Base-by-base conservation (phyloP, 352 stramenopile species). In the Phytopythium oedochilum region DNA sequence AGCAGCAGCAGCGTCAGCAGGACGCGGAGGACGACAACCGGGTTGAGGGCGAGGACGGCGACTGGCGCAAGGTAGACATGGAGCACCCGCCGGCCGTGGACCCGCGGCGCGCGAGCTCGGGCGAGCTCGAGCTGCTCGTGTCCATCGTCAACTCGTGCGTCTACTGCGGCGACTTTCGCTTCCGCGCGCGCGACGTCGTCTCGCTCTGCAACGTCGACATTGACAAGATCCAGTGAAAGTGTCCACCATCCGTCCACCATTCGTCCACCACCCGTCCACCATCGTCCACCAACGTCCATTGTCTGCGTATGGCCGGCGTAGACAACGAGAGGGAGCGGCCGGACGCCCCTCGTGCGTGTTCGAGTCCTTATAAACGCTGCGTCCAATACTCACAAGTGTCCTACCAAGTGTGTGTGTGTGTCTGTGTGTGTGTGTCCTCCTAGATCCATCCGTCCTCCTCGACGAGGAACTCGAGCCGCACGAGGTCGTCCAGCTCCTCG, bases 381-480 rank as follows among this genome's bases (percentile, higher is more conserved):
- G n/a, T n/a, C n/a, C n/a, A n/a, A n/a, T n/a, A n/a, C n/a, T n/a
- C n/a, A n/a, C n/a, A n/a, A n/a, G n/a, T n/a, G n/a, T n/a, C n/a
- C n/a, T n/a, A n/a, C n/a, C n/a, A n/a, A n/a, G n/a, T n/a, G n/a
- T n/a, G n/a, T n/a, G n/a, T n/a, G n/a, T n/a, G n/a, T n/a, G n/a
- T n/a, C n/a, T n/a, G n/a, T n/a, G n/a, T n/a, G n/a, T n/a, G n/a
- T n/a, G n/a, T n/a, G n/a, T n/a, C n/a, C n/a, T n/a, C n/a, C 45
- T 86, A 91, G 53, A 91, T 88, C 81, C 81, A 91, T 31, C 81
- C 81, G 61, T 91, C 81, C 60, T 91, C 81, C 59, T 91, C 81
- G 2, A 89, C 78, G 53, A 91, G 75, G 59, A 89, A 88, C 73
- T 91, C 73, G 48, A 91, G 72, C 29, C 69, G 79, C 42, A 88